A percentile compares a stretch with the other conserved stretches of the same genome.
Evolutionary conservation across 2,329 filamentous ascomycete genomes (phyloP).

Genomic region (Lecanicillium sp.): DNA sequence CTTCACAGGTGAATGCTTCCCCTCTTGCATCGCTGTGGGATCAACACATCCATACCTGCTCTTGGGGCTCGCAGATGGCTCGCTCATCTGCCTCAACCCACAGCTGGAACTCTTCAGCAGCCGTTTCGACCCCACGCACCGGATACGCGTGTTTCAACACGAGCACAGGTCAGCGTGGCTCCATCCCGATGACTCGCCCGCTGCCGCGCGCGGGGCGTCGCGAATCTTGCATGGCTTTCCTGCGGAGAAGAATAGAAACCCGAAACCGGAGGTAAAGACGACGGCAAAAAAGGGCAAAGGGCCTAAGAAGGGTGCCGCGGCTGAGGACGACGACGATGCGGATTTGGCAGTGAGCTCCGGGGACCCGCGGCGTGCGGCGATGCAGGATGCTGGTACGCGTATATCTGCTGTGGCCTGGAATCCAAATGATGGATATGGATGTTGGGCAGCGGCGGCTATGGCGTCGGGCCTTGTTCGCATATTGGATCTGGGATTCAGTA

Average conservation of each 20-base stretch:
- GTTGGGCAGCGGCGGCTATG: conserved; percentile 60
- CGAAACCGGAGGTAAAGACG: conserved; percentile 31
- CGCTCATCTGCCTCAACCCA: conserved; percentile 38
- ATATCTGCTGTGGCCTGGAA: conserved; percentile 61
- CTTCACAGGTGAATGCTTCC: conserved; percentile 41
- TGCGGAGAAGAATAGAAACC: conserved; percentile 41
- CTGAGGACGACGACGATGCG: conserved; percentile 20
- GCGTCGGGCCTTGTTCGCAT: conserved; percentile 60
- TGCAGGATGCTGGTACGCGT: conserved; percentile 56
- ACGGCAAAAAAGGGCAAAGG: conserved; percentile 28
- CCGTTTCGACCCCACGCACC: conserved; percentile 23
- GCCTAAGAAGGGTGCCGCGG: conserved; percentile 21
- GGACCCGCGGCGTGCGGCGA: conserved; percentile 35
- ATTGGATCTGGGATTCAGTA: conserved; percentile 55
- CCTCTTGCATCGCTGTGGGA: conserved; percentile 42
- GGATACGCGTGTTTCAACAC: conserved; percentile 41
- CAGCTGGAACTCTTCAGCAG: conserved; percentile 28
- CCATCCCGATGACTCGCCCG: conserved; percentile 20
- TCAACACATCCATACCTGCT: conserved; percentile 45
- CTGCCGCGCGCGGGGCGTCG: conserved; percentile 33
- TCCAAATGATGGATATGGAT: conserved; percentile 56
- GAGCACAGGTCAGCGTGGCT: conserved; percentile 36
- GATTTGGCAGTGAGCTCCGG: conserved; percentile 22
- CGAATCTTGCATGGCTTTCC: conserved; percentile 46
- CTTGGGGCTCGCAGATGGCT: conserved; percentile 46